phyloP scores from a whole-genome alignment of 225 moss, liverwort and hornwort genomes.

The Marchantia polymorpha region DNA sequence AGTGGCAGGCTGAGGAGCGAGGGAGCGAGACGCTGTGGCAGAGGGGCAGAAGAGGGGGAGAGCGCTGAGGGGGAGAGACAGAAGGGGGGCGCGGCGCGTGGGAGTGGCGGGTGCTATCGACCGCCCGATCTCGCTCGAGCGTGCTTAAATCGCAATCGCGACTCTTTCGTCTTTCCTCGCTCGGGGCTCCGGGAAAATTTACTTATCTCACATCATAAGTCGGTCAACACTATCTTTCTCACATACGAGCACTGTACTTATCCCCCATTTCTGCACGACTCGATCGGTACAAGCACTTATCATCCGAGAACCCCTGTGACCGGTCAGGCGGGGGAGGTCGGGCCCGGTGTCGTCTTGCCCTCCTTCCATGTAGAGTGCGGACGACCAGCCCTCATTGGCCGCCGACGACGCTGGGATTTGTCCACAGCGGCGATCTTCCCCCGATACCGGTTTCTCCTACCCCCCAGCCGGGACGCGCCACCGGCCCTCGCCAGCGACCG shows the following conservation, averaged over 20 bases:
- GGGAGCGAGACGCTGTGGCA: background rate
- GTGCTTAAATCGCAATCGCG: slow-evolving; percentile 25
- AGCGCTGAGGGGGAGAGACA: background rate
- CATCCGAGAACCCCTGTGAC: background rate
- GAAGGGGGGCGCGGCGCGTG: slow-evolving; percentile 45
- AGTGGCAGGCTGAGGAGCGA: background rate
- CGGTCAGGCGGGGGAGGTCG: background rate
- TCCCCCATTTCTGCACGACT: slow-evolving; percentile 22
- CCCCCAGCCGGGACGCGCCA: background rate
- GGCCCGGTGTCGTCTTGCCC: slow-evolving; percentile 17
- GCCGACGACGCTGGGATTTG: slow-evolving; percentile 24
- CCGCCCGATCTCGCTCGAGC: slow-evolving; percentile 27
- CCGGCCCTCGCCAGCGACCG: background rate
- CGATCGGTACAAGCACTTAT: slow-evolving; percentile 11
- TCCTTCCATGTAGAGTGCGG: slow-evolving; percentile 14
- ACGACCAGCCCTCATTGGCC: slow-evolving; percentile 22
- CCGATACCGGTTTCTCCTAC: background rate
- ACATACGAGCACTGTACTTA: slow-evolving; percentile 24
- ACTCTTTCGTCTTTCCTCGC: slow-evolving; percentile 9
- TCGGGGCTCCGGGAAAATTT: background rate
- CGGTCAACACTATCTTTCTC: slow-evolving; percentile 15
- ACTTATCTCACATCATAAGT: slow-evolving; percentile 9
- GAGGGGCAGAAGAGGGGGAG: background rate
- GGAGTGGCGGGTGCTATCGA: slow-evolving; percentile 38
- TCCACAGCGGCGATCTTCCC: slow-evolving; percentile 15